These are phyloP conservation scores for Pythium dissimile DNA, from an alignment of 352 stramenopile genomes.

Conservation along the genomic window DNA sequence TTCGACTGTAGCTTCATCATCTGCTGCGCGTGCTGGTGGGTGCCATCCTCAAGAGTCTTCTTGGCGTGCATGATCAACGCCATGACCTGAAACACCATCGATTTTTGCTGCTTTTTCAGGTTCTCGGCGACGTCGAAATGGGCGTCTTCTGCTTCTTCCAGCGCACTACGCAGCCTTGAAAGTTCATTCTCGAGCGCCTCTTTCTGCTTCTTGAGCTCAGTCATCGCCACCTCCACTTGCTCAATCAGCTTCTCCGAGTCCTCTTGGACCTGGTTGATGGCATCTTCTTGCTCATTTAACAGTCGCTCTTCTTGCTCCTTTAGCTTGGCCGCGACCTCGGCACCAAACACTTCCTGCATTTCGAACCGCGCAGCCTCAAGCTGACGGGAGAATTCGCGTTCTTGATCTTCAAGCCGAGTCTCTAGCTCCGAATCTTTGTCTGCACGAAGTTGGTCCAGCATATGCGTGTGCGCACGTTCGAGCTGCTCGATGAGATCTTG, in stretches of 20 bases:
- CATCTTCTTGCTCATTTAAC: conserved; percentile 62
- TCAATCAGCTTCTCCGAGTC: conserved; percentile 78
- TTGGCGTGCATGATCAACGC: conserved; percentile 40
- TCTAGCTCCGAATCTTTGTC: conserved; percentile 6
- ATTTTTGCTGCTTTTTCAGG: conserved; percentile 51
- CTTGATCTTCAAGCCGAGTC: conserved; percentile 3
- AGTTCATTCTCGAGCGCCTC: conserved; percentile 63
- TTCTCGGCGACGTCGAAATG: conserved; percentile 67
- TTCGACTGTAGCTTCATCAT: conserved; percentile 18
- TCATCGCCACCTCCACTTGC: conserved; percentile 70
- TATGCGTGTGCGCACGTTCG: conserved; percentile 5
- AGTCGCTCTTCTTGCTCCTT: conserved; percentile 42
- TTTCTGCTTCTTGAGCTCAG: conserved; percentile 69
- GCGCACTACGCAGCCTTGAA: conserved; percentile 33
- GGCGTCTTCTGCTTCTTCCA: conserved; percentile 73
- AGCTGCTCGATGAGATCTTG: background rate
- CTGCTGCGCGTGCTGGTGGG: conserved; percentile 12
- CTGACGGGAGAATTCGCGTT: conserved; percentile 10
- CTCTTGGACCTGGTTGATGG: conserved; percentile 72
- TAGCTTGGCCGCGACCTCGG: conserved; percentile 34
- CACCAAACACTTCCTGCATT: conserved; percentile 30
- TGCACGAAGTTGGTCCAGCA: conserved; percentile 3
- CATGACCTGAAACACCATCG: conserved; percentile 51
- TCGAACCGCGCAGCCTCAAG: conserved; percentile 24
- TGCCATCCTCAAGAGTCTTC: conserved; percentile 25